Evolutionary conservation across 1,284 basidiomycete genomes (phyloP).

Genomic region (Ceratobasidium sp.): DNA sequence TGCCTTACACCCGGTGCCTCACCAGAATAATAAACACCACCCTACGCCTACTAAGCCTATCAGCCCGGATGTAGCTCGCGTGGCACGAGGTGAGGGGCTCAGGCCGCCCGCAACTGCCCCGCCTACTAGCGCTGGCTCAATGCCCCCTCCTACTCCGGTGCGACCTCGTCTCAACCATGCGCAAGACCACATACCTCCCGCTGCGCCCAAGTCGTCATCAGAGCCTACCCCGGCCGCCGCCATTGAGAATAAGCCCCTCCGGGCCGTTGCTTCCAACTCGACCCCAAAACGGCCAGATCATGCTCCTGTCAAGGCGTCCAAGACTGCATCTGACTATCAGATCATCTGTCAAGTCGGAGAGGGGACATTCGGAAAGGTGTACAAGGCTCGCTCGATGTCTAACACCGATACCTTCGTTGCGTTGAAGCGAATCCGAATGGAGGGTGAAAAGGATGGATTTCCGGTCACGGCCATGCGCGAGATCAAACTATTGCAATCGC

Average conservation of each 20-base stretch:
- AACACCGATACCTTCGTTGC: conserved; percentile 83
- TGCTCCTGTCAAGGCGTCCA: conserved; percentile 1
- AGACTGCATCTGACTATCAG: conserved; percentile 75
- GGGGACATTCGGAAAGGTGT: conserved; percentile 99
- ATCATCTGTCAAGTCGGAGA: conserved; percentile 96
- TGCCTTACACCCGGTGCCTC: neutral
- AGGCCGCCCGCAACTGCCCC: neutral
- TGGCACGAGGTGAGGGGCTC: conserved; percentile 18
- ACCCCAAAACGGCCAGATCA: conserved; percentile 5
- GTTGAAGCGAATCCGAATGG: conserved; percentile 98
- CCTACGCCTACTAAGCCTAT: conserved; percentile 5
- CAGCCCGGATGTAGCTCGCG: conserved; percentile 19
- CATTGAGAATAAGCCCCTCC: conserved; percentile 21
- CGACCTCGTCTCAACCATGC: neutral
- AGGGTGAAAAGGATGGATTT: conserved; percentile 96
- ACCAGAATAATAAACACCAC: neutral
- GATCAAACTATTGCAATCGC: conserved; percentile 94
- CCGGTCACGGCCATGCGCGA: conserved; percentile 99
- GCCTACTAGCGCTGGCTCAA: neutral
- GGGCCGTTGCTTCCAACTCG: neutral
- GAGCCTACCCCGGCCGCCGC: conserved; percentile 4
- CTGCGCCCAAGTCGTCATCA: neutral
- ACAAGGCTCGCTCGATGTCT: conserved; percentile 89
- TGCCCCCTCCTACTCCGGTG: conserved; percentile 27
- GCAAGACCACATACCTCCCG: neutral